Base-by-base conservation (phyloP, 2,329 filamentous ascomycete species). In the Paracorniculantispora psalliotae region DNA sequence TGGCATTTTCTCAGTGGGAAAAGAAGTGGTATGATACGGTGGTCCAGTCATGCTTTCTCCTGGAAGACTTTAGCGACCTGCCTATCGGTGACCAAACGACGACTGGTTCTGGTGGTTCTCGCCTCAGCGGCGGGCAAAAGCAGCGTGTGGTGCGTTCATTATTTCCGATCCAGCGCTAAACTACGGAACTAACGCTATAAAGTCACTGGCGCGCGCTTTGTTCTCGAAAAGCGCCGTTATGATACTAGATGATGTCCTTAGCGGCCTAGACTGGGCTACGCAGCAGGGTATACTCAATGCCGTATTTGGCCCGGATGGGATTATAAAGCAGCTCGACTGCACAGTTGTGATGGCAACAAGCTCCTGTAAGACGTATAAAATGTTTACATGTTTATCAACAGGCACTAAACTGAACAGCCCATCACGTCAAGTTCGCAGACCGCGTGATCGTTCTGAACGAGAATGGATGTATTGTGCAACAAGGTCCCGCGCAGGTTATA, bases 251-350 rank as follows among this genome's bases (percentile, higher is more conserved):
- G 71, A 73, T 37, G 66, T 70, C 6, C 63, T 73, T 9, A 71
- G 67, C 1, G 71, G 71, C 1, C 66, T 75, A 2, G 73, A 75
- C 52, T 63, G 68, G 4, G 64, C 71, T 8, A 77, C 75, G 0
- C 72, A 76, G 48, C 64, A 70, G 26, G 67, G 69, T 8, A 71
- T 77, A 2, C 72, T 75, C 30, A 61, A 67, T 0, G 65, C 65
- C 2, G 69, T 77, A 0, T 74, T 77, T 52, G 68, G 69, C 1
- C 17, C 23, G 3, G 63, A 63, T 17, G 72, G 74, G 0, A 51
- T 76, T 6, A 55, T 72, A 8, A 62, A 60, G 35, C 59, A 55
- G 9, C 55, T 63, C 12, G 57, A 61, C 2, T 57, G 61, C 2
- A 68, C 71, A 0, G 63, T 70, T 2, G 61, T 72, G 2, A 51